Conservation (phyloP, 306 rosid genomes). For the Glycine tomentella region DNA sequence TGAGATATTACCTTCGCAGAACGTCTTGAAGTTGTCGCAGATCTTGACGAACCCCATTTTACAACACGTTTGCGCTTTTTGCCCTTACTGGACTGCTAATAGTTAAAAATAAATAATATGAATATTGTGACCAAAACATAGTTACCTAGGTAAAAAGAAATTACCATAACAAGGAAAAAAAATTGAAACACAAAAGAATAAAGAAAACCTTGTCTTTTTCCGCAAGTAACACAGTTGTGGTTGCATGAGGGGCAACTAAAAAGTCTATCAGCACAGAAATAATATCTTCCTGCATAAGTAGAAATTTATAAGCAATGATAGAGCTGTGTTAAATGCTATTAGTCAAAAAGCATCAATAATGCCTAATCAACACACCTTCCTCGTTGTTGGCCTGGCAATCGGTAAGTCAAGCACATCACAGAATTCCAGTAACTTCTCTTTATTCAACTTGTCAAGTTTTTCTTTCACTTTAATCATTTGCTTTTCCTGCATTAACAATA, state of each 20-base stretch:
- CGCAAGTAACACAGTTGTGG: slow-evolving; percentile 69
- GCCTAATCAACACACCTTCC: slow-evolving; percentile 73
- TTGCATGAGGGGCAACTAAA: slow-evolving; percentile 85
- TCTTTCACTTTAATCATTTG: slow-evolving; percentile 87
- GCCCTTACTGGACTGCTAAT: slow-evolving; percentile 68
- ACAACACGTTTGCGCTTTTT: slow-evolving; percentile 73
- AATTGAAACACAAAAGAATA: slow-evolving; percentile 5
- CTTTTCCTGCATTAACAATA: slow-evolving; percentile 71
- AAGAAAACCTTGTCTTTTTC: slow-evolving; percentile 79
- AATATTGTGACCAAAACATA: slow-evolving; percentile 12
- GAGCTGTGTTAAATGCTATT: slow-evolving; percentile 10
- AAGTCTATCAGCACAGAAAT: slow-evolving; percentile 77
- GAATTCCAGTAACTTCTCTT: slow-evolving; percentile 87
- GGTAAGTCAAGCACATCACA: slow-evolving; percentile 81
- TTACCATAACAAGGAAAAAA: slow-evolving; percentile 3
- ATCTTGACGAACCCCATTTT: slow-evolving; percentile 65
- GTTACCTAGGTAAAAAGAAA: background rate
- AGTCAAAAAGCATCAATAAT: slow-evolving; percentile 29
- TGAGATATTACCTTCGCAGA: slow-evolving; percentile 68
- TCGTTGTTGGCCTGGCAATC: slow-evolving; percentile 67
- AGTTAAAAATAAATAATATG: slow-evolving; percentile 38
- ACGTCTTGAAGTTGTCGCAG: slow-evolving; percentile 69
- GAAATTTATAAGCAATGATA: slow-evolving; percentile 37
- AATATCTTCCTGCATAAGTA: slow-evolving; percentile 78
- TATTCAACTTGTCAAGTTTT: slow-evolving; percentile 86